Evolutionary conservation across 495 filamentous ascomycete genomes (phyloP), one percentile per base, ranked within the genome.

Genomic region (Annulohypoxylon maeteangense): DNA sequence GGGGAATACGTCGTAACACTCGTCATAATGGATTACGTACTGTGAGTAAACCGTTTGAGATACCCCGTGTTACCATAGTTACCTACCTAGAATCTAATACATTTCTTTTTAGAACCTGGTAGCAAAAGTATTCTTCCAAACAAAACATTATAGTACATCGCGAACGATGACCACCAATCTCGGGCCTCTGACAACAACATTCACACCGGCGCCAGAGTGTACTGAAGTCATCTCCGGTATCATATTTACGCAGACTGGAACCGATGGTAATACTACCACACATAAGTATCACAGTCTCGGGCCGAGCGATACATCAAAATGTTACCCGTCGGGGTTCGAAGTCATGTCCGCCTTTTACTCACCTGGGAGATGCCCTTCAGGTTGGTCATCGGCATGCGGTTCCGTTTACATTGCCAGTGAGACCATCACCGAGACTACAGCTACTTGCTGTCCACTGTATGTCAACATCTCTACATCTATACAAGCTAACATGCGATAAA

Each of bases 111-210:
- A 29, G 27, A 6, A 6, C 27, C 6, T 6, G 27, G 27, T 6
- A 29, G 27, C 6, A 29, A 2, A 29, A n/a, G n/a, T 6, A 29
- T 29, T 22, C 45, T 25, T 25, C 45, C 12, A 7, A n/a, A 16
- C 12, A 53, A 29, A n/a, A 29, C 27, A 4, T 4, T 31, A 53
- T 14, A 29, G 3, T 3, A 53, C 25, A 3, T 7, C 1, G 25
- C 27, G 44, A 16, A 7, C 3, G 51, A 51, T n/a, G 23, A 63
- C 56, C 42, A 31, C 51, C 23, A 23, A 57, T 18, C 42, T 63
- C n/a, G 58, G 66, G 6, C 42, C 59, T 16, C 22, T 69, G 3
- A 51, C 58, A 8, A 63, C 66, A 20, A 63, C 50, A 8, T 69
- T 69, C 34, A 69, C 42, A 2, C 66, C 51, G n/a, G 31, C 51